phyloP scores from a whole-genome alignment of 306 rosid species.

The Pterocarpus macrocarpus region DNA sequence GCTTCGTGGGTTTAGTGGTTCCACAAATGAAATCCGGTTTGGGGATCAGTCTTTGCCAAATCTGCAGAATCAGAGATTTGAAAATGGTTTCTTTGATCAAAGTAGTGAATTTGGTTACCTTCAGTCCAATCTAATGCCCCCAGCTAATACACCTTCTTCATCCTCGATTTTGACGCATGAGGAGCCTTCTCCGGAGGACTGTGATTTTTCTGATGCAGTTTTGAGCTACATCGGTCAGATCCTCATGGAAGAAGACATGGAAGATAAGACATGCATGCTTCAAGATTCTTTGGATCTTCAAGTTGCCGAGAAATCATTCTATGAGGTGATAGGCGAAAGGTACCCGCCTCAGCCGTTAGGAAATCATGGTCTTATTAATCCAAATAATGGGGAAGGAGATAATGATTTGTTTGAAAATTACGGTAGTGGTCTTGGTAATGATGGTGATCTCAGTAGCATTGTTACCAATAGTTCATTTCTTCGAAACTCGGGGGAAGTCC shows the following conservation, averaged over 20 bases:
- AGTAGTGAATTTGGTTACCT: constrained; percentile 53
- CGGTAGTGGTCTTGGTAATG: constrained; percentile 45
- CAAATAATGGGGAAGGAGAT: constrained; percentile 50
- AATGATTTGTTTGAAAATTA: constrained; percentile 48
- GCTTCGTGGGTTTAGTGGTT: constrained; percentile 47
- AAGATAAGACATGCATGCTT: constrained; percentile 84
- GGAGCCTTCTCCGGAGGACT: constrained; percentile 82
- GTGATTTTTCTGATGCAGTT: constrained; percentile 89
- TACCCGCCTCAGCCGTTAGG: constrained; percentile 76
- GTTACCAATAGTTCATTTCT: constrained; percentile 43
- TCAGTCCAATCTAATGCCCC: constrained; percentile 51
- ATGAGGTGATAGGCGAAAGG: constrained; percentile 86
- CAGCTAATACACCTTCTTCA: constrained; percentile 50
- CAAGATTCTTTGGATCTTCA: constrained; percentile 96
- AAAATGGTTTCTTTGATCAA: constrained; percentile 54
- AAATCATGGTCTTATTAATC: constrained; percentile 41
- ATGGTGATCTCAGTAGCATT: constrained; percentile 54
- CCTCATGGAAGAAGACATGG: constrained; percentile 98
- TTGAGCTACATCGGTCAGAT: constrained; percentile 85
- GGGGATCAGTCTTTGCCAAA: constrained; percentile 59
- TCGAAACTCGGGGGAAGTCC: constrained; percentile 50
- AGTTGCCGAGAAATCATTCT: constrained; percentile 88
- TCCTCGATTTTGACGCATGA: constrained; percentile 59
- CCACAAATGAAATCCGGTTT: constrained; percentile 57
- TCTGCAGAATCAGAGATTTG: constrained; percentile 56